Base-by-base conservation (phyloP, 176 grass and related monocot genomes). In the Juncus effusus region DNA sequence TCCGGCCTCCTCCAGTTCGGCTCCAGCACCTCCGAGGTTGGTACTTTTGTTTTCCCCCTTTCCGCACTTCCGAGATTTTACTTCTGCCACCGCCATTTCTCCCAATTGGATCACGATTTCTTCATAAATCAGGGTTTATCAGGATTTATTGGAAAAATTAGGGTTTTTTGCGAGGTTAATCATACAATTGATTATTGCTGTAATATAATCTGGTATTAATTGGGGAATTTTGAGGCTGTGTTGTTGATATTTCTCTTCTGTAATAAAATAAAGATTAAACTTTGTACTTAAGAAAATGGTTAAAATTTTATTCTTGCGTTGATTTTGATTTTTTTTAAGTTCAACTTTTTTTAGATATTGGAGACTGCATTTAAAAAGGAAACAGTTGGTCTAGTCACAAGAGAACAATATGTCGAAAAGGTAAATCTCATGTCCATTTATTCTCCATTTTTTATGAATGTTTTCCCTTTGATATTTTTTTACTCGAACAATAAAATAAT, bases 321-420 rank as follows among this genome's bases (percentile, higher is more conserved):
- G 9, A 47, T 47, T 47, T 47, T 47, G 0, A 7, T 66, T 53
- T 9, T 35, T 59, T 41, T 35, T 42, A 41, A 7, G 51, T 50
- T 64, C 28, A 38, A 50, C 69, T 7, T 5, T 13, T 85, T 82
- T 61, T 78, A 99, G 94, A 93, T 99, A 67, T 79, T 99, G 60
- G 88, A 99, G 80, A 99, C 88, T 64, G 94, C 94, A 38, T 99
- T 99, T 79, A 99, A 99, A 81, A 93, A 93, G 73, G 94, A 99
- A 81, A 99, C 94, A 8, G 86, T 99, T 19, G 94, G 94, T 86
- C 73, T 99, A 40, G 94, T 99, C 41, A 99, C 94, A 4, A 93
- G 94, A 74, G 94, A 99, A 70, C 83, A 99, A 64, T 99, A 99
- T 86, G 94, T 99, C 12, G 94, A 99, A 73, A 99, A 99, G 94